Evolutionary conservation across 192 early-diverging fungal genomes (phyloP).

Genomic region (Podila epicladia): DNA sequence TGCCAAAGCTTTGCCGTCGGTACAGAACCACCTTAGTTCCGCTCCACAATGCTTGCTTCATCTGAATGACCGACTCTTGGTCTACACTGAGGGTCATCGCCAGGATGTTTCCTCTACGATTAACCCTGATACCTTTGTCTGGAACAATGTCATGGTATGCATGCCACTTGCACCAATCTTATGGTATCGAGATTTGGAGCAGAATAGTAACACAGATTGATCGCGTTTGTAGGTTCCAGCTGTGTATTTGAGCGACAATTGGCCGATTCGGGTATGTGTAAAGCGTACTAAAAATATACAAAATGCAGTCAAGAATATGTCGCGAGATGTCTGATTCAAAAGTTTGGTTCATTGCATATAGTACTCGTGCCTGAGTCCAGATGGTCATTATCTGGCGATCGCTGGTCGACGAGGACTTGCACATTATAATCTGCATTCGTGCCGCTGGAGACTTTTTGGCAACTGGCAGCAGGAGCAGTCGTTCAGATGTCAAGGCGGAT

Average conservation of each 20-base stretch:
- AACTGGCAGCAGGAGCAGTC: slow-evolving; percentile 83
- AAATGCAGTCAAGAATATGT: too few relatives aligned
- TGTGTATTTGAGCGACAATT: slow-evolving; percentile 81
- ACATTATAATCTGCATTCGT: slow-evolving; percentile 74
- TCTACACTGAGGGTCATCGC: slow-evolving; percentile 72
- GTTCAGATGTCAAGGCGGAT: slow-evolving; percentile 73
- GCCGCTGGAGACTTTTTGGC: slow-evolving; percentile 92
- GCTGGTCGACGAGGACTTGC: slow-evolving; percentile 88
- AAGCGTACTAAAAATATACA: too few relatives aligned
- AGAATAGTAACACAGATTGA: background rate
- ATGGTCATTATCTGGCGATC: slow-evolving; percentile 82
- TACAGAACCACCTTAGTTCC: slow-evolving; percentile 46
- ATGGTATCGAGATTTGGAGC: background rate
- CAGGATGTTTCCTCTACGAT: slow-evolving; percentile 70
- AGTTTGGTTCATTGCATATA: slow-evolving; percentile 17
- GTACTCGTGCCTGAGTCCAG: slow-evolving; percentile 73
- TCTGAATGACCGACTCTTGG: slow-evolving; percentile 71
- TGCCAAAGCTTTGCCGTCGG: slow-evolving; percentile 35
- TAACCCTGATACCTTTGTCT: slow-evolving; percentile 74
- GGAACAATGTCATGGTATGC: slow-evolving; percentile 76
- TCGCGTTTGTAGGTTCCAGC: slow-evolving; percentile 63
- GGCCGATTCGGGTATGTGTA: slow-evolving; percentile 77
- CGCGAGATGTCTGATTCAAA: background rate
- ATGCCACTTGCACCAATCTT: too few relatives aligned
- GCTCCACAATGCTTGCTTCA: slow-evolving; percentile 64